Evolutionary conservation across 1,139 yeast species (phyloP), one percentile per base, ranked within the genome.

Genomic region (Hanseniaspora uvarum): DNA sequence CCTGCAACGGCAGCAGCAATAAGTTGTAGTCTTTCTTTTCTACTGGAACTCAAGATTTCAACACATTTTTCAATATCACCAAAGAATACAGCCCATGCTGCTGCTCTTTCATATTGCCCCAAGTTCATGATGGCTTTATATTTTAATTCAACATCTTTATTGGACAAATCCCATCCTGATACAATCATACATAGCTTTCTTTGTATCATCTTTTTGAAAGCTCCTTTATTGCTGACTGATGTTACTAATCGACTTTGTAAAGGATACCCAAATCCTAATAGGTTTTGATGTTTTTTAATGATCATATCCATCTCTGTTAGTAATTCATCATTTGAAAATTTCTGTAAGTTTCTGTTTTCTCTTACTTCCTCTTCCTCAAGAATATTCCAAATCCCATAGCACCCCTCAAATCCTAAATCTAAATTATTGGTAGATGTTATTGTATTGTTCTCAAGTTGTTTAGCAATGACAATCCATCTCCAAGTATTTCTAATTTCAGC

Each of bases 1-100:
- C 96, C 96, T 0, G 96, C 94, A 37, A 92, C 86, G 0, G 97
- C 97, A 0, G 97, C 84, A 0, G 96, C 87, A 76, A 92, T 88
- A 49, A 92, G 73, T 51, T 85, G 69, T 48, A 86, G 73, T 52
- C 83, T 71, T 56, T 68, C 68, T 48, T 63, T 69, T 46, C 68
- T 70, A 1, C 73, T 67, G 5, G 73, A 69, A 0, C 80, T 73
- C 55, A 92, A 70, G 12, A 87, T 82, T 34, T 79, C 80, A 10
- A 89, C 85, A 0, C 96, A 96, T 55, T 81, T 76, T 4, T 79
- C 77, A 1, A 92, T 85, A 65, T 88, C 86, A 1, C 95, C 96
- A 65, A 87, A 94, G 67, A 92, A 92, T 0, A 88, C 92, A 0
- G 97, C 96, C 95, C 96, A 87, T 0, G 95, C 97, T 0, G 97